Evolutionary conservation across 352 stramenopile species (phyloP), one percentile per base, ranked within the genome.

Genomic region (Globisporangium nunn): DNA sequence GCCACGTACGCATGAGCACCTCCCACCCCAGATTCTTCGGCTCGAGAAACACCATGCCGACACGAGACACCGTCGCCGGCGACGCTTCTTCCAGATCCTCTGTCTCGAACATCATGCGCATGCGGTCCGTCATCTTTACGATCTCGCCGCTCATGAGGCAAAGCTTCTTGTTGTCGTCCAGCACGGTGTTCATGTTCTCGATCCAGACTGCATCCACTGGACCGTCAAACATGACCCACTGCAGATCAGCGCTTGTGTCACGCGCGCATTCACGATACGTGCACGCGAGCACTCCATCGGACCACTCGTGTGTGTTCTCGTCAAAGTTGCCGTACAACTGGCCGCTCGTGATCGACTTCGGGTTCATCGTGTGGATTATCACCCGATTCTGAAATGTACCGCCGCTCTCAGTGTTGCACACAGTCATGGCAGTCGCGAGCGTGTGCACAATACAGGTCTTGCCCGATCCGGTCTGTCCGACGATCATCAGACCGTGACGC

Each of bases 31-130:
- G 62, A 37, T 95, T 88, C 59, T 96, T 93, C 0, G 87, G 82
- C 59, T 98, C 92, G 4, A 98, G 62, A 58, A 97, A 98, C 37
- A 98, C 85, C 85, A 98, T 97, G 0, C 92, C 92, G 29, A 95
- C 92, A 23, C 92, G 81, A 35, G 87, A 97, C 31, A 98, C 91
- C 0, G 92, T 98, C 14, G 92, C 92, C 6, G 84, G 85, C 0
- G 80, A 93, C 1, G 87, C 87, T 40, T 91, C 82, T 55, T 91
- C 81, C 0, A 98, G 71, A 52, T 98, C 91, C 61, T 97, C 93
- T 0, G 91, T 93, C 64, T 98, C 92, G 59, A 98, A 98, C 65
- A 98, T 96, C 87, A 98, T 97, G n/a, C 80, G 85, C 91, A 98
- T 98, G 7, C 81, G 72, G 17, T 96, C 87, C 7, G 84, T 96